A percentile compares a stretch with the other conserved stretches of the same genome.
Evolutionary conservation across 192 early-diverging fungal species (phyloP).

Genomic region (Linnemannia zychae): DNA sequence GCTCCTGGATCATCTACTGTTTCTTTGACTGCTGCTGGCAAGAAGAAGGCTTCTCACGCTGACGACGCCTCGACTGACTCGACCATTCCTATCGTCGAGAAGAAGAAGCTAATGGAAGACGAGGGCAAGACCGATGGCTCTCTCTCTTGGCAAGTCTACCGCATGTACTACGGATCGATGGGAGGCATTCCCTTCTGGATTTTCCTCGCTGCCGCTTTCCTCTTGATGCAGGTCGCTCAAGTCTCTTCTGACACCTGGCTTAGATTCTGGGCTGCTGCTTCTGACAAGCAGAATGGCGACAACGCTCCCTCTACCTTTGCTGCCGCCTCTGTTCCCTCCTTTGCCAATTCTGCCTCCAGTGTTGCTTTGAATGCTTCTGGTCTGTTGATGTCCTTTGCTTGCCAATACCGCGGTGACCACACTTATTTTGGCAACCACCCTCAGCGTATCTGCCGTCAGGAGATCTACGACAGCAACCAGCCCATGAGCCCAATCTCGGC

Average conservation of each 20-base stretch:
- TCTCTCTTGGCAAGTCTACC: constrained; percentile 82
- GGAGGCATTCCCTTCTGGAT: constrained; percentile 76
- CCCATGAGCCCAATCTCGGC: constrained; percentile 50
- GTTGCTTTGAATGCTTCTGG: constrained; percentile 43
- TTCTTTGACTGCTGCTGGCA: constrained; percentile 36
- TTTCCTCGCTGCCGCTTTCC: constrained; percentile 58
- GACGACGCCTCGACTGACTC: constrained; percentile 63
- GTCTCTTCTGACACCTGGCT: constrained; percentile 59
- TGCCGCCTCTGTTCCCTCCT: constrained; percentile 15
- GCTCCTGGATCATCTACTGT: constrained; percentile 28
- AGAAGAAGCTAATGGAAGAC: constrained; percentile 77
- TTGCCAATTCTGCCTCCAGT: constrained; percentile 23
- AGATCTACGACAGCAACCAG: constrained; percentile 43
- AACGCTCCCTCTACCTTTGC: constrained; percentile 28
- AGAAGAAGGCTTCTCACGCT: constrained; percentile 38
- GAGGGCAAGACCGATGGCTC: constrained; percentile 89
- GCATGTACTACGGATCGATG: constrained; percentile 81
- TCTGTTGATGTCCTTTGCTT: constrained; percentile 51
- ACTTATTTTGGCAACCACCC: constrained; percentile 53
- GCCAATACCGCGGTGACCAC: constrained; percentile 53
- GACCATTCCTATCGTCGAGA: constrained; percentile 56
- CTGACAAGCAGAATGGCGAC: background rate
- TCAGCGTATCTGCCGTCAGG: constrained; percentile 41
- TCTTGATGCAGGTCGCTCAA: constrained; percentile 56
- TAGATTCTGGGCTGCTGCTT: constrained; percentile 52